Conservation (phyloP, 371 early-diverging fungal species). For the Zychaea mexicana region DNA sequence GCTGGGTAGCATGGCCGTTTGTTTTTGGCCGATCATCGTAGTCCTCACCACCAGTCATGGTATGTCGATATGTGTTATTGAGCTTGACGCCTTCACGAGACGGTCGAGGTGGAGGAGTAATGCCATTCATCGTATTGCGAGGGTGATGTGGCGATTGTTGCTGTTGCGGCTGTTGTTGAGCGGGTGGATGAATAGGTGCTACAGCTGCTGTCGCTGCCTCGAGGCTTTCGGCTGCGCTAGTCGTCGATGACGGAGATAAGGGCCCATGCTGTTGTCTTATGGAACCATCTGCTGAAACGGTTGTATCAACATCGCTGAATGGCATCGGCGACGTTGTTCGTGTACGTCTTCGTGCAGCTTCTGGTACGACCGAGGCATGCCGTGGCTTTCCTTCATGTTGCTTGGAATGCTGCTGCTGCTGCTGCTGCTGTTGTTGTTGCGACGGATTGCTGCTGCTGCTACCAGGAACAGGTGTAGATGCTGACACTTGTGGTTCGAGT, state of each 20-base stretch:
- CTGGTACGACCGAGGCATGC: constrained; percentile 48
- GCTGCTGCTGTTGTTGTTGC: neutral
- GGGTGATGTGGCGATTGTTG: neutral
- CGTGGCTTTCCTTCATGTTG: constrained; percentile 32
- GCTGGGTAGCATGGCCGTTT: constrained; percentile 3
- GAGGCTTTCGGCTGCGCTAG: constrained; percentile 18
- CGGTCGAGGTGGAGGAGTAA: constrained; percentile 47
- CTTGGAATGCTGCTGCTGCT: neutral
- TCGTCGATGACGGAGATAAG: constrained; percentile 22
- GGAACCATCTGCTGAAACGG: constrained; percentile 4
- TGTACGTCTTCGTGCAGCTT: constrained; percentile 49
- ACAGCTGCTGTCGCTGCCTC: constrained; percentile 4
- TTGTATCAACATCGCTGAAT: constrained; percentile 29
- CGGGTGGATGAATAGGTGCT: neutral
- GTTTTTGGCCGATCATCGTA: constrained; percentile 18
- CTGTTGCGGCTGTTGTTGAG: constrained; percentile 6
- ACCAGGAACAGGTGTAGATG: constrained; percentile 18
- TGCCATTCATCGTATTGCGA: constrained; percentile 18
- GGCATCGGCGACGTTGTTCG: constrained; percentile 43
- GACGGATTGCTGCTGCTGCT: no score
- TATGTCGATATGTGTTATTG: constrained; percentile 21
- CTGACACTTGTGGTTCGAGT: constrained; percentile 15
- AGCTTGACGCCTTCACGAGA: constrained; percentile 56
- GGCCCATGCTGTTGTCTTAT: constrained; percentile 29
- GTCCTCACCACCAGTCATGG: constrained; percentile 13